Evolutionary conservation across 1,284 basidiomycete species (phyloP).

Genomic region (Xanthoconium separans): DNA sequence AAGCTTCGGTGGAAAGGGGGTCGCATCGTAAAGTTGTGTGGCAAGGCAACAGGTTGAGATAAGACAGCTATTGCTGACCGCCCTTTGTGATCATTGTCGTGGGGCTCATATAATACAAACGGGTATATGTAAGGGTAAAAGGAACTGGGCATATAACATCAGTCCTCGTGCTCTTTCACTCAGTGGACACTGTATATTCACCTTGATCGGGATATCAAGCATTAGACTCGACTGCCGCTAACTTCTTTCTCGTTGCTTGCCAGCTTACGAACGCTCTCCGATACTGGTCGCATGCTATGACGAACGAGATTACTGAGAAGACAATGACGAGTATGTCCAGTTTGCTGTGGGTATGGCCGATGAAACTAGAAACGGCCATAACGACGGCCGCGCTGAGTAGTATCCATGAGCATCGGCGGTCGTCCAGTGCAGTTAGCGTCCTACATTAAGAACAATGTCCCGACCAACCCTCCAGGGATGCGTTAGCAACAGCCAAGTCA

Average conservation of each 20-base stretch:
- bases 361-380: constrained; percentile 18
- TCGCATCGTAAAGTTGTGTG: too few species aligned
- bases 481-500: background rate
- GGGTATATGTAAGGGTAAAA: background rate
- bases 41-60: background rate
- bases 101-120: background rate
- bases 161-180: background rate
- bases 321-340: constrained; percentile 20
- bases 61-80: background rate
- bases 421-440: background rate
- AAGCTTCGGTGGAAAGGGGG: background rate
- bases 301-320: constrained; percentile 16
- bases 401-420: background rate
- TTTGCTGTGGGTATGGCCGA: constrained; percentile 16
- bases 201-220: constrained; percentile 9
- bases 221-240: background rate
- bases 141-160: constrained; percentile 1
- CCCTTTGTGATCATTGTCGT: background rate
- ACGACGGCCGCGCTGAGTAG: constrained; percentile 19
- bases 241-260: constrained; percentile 14
- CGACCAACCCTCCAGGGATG: constrained; percentile 16
- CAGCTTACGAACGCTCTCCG: constrained; percentile 22
- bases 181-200: background rate
- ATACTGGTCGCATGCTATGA: constrained; percentile 27
- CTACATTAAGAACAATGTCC: constrained; percentile 25